Percentiles rank a stretch among this genome's conserved stretches.
These are phyloP conservation scores for Chondrostereum purpureum DNA, from an alignment of 1,284 basidiomycete species.

Conservation along the genomic window DNA sequence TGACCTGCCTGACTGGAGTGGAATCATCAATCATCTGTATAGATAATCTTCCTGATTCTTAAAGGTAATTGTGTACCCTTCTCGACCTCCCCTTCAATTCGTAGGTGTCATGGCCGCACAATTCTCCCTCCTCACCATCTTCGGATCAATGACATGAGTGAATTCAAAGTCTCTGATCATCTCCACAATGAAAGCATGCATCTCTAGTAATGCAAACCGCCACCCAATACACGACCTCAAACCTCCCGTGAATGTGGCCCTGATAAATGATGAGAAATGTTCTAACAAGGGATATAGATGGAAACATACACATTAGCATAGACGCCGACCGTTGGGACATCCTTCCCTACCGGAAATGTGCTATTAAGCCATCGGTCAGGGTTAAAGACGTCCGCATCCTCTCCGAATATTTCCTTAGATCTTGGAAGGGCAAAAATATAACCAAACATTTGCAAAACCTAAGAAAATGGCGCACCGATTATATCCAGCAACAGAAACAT, in stretches of 20 bases:
- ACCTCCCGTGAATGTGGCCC: conserved; percentile 21
- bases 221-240: conserved; percentile 9
- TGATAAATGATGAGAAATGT: conserved; percentile 6
- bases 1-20: no score
- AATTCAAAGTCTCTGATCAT: conserved; percentile 1
- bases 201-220: conserved; percentile 27
- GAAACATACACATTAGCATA: conserved; percentile 24
- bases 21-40: no score
- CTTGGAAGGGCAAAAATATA: conserved; percentile 12
- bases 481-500: conserved; percentile 22
- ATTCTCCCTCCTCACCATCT: not conserved
- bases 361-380: conserved; percentile 22
- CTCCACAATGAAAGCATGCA: conserved; percentile 17
- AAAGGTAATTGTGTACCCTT: no score
- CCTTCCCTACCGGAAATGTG: conserved; percentile 14
- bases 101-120: not conserved
- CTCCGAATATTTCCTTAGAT: conserved; percentile 23
- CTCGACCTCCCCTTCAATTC: no score
- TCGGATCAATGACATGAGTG: not conserved
- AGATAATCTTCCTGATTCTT: no score
- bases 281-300: not conserved
- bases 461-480: conserved; percentile 18
- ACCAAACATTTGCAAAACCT: not conserved
- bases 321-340: conserved; percentile 21
- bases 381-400: conserved; percentile 24